Evolutionary conservation across 2,329 filamentous ascomycete species (phyloP), one percentile per base, ranked within the genome.

Genomic region (Fonsecaea monophora): DNA sequence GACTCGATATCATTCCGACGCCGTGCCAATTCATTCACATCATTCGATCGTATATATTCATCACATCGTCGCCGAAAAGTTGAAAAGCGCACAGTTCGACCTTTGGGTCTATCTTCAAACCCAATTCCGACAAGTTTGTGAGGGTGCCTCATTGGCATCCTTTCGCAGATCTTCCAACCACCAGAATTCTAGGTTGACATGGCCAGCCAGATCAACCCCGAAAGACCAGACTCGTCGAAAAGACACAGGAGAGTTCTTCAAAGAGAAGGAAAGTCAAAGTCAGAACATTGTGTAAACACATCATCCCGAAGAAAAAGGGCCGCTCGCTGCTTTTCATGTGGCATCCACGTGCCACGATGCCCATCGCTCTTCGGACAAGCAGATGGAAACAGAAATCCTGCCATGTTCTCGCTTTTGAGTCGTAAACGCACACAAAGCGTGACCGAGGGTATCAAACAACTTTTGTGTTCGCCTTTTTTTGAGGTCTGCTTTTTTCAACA

Each of bases 381-480:
- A 30, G 45, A 30, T 50, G 45, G 56, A 21, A 37, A 18, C 21
- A 37, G 48, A 60, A 38, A 42, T 42, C 53, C 15, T 48, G 34
- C 37, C 32, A 37, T 55, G 60, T 13, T 62, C 9, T 55, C 18
- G 38, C 53, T 50, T 57, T 37, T 37, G n/a, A 53, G 13, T 42
- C 35, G 53, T 35, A 55, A 38, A 38, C 10, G 21, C 48, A 53
- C 35, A 53, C 30, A 62, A 50, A 35, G 50, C 60, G 50, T 60
- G 45, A 61, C 48, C 45, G 25, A 30, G 50, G 63, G 57, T 55
- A 65, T 65, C 63, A 60, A 59, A 30, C 37, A 62, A 57, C 50
- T 58, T 56, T 62, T 62, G 50, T 37, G 45, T 50, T 42, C 48
- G 60, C n/a, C 37, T 53, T 62, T 62, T 62, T 62, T 64, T 53